Conservation (phyloP, 2,329 filamentous ascomycete species). For the Colletotrichum tamarilloi region DNA sequence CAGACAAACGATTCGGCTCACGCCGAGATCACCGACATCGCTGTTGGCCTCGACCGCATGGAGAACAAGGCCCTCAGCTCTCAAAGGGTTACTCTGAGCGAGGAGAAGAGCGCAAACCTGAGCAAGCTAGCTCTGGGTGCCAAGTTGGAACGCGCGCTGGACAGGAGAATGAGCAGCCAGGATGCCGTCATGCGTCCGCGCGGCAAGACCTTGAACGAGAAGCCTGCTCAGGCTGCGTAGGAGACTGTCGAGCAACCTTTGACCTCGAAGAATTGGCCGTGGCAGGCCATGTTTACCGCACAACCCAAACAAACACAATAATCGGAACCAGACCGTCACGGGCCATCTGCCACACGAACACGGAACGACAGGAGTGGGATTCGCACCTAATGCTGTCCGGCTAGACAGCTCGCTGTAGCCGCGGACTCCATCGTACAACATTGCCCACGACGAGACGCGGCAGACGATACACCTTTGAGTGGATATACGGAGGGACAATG, state of each 20-base stretch:
- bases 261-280: neutral
- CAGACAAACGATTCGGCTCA: slow-evolving; percentile 65
- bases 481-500: slow-evolving; percentile 6
- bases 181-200: slow-evolving; percentile 84
- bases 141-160: slow-evolving; percentile 89
- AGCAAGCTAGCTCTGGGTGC: slow-evolving; percentile 89
- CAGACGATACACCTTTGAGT: neutral
- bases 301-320: neutral
- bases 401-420: neutral
- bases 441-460: neutral
- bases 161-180: slow-evolving; percentile 86
- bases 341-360: neutral
- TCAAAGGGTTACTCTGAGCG: slow-evolving; percentile 83
- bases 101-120: slow-evolving; percentile 84
- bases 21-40: slow-evolving; percentile 75
- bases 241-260: neutral
- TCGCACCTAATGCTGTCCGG: neutral
- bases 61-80: slow-evolving; percentile 87
- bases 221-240: slow-evolving; percentile 38
- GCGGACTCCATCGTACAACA: neutral
- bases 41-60: slow-evolving; percentile 84
- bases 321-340: neutral
- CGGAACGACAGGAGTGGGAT: neutral
- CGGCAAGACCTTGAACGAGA: slow-evolving; percentile 50
- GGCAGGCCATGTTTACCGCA: neutral